Base-by-base conservation (phyloP, 805 yeast genomes). In the Sungouiozyma intestinalis region DNA sequence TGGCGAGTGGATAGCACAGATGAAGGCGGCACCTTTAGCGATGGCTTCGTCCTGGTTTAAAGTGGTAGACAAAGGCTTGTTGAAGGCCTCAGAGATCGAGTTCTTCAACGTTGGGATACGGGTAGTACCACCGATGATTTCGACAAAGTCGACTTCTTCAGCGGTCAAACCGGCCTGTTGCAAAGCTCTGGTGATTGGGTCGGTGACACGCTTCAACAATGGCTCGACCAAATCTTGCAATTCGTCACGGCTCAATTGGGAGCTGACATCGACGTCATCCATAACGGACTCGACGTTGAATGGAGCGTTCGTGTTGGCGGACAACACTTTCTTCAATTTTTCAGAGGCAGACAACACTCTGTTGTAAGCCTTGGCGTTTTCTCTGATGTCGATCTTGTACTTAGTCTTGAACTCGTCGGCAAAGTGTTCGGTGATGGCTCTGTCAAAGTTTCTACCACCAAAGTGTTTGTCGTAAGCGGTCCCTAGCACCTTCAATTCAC, bases 1-100 rank as follows among this genome's bases (percentile, higher is more conserved):
- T 68, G 98, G 98, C 31, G 97, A 90, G 75, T 88, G 97, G 72
- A 87, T 85, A 54, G 98, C 99, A 68, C 98, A 92, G 60, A 92
- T 84, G 69, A 92, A 92, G 39, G 98, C 96, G 58, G 95, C 94
- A 73, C 99, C 99, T 68, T 90, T 85, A 44, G 98, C 97, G 64
- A 90, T 83, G 49, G 98, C 96, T 76, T 92, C 99, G 64, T 92
- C 99, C 72, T 88, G 97, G 77, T 92, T 92, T 69, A 94, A 78
- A 55, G 97, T 94, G 73, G 84, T 83, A 34, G 96, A 85, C 63
- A 92, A 73, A 57, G 72, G 81, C 71, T 84, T 84, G 65, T 85
- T 85, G 64, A 92, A 86, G 51, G 84, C 73, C 62, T 81, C 84
- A 54, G 82, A 54, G 55, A 92, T 74, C 61, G 76, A 81, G 54